Conservation (phyloP, 2,329 filamentous ascomycete species). For the Phoma sp. region DNA sequence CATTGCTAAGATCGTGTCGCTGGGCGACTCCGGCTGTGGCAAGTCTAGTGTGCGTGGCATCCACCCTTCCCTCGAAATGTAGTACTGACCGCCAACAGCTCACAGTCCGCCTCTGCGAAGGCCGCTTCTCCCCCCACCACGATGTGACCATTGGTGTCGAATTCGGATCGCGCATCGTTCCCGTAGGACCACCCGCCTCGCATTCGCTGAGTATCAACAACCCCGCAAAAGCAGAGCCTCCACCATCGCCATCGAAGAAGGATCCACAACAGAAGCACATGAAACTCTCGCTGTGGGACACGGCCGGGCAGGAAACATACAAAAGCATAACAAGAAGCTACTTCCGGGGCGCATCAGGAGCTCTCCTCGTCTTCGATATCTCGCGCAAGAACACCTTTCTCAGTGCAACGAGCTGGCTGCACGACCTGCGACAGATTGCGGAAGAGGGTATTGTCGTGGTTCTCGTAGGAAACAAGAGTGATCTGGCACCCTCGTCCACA, state of each 20-base stretch:
- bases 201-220: constrained; percentile 64
- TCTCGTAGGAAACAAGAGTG: constrained; percentile 93
- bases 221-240: constrained; percentile 38
- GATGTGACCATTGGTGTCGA: constrained; percentile 98
- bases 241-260: constrained; percentile 36
- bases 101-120: constrained; percentile 94
- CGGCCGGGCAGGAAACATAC: constrained; percentile 95
- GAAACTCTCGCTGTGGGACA: constrained; percentile 96
- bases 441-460: constrained; percentile 96
- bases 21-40: constrained; percentile 94
- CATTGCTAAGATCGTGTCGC: constrained; percentile 97
- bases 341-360: constrained; percentile 81
- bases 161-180: constrained; percentile 91
- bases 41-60: constrained; percentile 72
- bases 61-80: not conserved
- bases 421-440: constrained; percentile 91
- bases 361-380: constrained; percentile 93
- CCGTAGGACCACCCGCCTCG: constrained; percentile 83
- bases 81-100: constrained; percentile 59
- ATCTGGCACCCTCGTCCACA: constrained; percentile 67
- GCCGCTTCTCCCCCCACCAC: constrained; percentile 91
- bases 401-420: constrained; percentile 90
- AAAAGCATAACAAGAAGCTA: constrained; percentile 95
- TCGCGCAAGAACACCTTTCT: constrained; percentile 83
- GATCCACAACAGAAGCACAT: constrained; percentile 72